These are phyloP conservation scores for Jaapia argillacea DNA, from an alignment of 768 basidiomycete genomes.

Conservation along the genomic window DNA sequence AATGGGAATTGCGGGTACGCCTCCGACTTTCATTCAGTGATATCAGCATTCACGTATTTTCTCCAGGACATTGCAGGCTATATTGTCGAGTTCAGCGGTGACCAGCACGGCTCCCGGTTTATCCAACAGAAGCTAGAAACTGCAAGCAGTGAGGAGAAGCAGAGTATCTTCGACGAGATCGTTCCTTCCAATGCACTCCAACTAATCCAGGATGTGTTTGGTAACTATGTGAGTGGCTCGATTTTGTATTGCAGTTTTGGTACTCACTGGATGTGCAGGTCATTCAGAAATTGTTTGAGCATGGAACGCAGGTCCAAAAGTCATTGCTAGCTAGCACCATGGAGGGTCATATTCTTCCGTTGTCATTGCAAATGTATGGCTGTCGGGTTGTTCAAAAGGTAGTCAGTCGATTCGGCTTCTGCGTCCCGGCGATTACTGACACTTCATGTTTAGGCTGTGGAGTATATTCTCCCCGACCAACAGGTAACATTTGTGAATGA, in stretches of 20 bases:
- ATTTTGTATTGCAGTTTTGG: not conserved
- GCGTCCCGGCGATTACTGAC: no score
- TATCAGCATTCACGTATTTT: conserved; percentile 3
- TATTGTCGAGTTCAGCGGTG: conserved; percentile 84
- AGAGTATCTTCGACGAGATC: conserved; percentile 80
- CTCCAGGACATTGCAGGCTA: conserved; percentile 76
- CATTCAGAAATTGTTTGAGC: conserved; percentile 88
- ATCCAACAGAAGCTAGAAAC: conserved; percentile 82
- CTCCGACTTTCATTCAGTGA: conserved; percentile 1
- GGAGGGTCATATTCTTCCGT: conserved; percentile 63
- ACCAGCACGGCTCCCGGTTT: conserved; percentile 97
- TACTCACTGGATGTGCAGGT: conserved; percentile 37
- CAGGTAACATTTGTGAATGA: conserved; percentile 69
- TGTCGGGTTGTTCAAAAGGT: conserved; percentile 96
- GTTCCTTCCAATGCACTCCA: conserved; percentile 63
- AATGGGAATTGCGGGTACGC: conserved; percentile 75
- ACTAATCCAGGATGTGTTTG: conserved; percentile 88
- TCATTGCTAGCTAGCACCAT: conserved; percentile 58
- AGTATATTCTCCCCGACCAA: conserved; percentile 69
- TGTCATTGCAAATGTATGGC: conserved; percentile 91
- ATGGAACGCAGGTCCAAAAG: conserved; percentile 71
- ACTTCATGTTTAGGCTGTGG: conserved; percentile 70
- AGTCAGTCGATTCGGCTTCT: conserved; percentile 1
- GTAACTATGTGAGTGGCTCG: conserved; percentile 71
- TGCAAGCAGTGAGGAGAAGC: conserved; percentile 71